Evolutionary conservation across 805 yeast genomes (phyloP).

Genomic region (Schwanniomyces pseudopolymorphus): DNA sequence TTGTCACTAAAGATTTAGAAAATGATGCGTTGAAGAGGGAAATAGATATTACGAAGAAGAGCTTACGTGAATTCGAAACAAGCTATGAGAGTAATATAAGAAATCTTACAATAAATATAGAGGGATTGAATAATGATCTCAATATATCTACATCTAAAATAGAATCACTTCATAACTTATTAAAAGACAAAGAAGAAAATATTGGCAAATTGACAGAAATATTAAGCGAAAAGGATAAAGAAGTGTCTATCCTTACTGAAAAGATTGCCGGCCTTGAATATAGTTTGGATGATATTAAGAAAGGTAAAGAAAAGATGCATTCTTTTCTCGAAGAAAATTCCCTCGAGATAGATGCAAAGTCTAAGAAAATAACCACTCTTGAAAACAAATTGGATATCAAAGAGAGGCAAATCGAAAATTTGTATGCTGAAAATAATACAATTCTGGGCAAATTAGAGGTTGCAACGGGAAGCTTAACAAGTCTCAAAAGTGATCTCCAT

Average conservation of each 20-base stretch:
- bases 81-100: neutral
- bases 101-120: neutral
- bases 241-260: neutral
- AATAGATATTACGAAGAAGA: neutral
- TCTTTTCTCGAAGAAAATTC: neutral
- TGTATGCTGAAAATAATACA: neutral
- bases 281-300: neutral
- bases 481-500: neutral
- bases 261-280: neutral
- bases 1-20: slow-evolving; percentile 21
- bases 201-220: neutral
- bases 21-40: slow-evolving; percentile 10
- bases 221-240: neutral
- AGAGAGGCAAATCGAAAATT: neutral
- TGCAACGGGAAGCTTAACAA: neutral
- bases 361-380: neutral
- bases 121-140: neutral
- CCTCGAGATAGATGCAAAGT: neutral
- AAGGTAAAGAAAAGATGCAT: neutral
- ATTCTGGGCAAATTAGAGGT: neutral
- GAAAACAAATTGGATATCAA: neutral
- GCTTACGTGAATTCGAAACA: neutral
- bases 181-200: neutral
- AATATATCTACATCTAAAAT: neutral
- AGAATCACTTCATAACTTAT: neutral